Percentiles rank a stretch among this genome's conserved stretches.
Conservation (phyloP, 768 basidiomycete genomes). For the Coprinopsis cinerea region DNA sequence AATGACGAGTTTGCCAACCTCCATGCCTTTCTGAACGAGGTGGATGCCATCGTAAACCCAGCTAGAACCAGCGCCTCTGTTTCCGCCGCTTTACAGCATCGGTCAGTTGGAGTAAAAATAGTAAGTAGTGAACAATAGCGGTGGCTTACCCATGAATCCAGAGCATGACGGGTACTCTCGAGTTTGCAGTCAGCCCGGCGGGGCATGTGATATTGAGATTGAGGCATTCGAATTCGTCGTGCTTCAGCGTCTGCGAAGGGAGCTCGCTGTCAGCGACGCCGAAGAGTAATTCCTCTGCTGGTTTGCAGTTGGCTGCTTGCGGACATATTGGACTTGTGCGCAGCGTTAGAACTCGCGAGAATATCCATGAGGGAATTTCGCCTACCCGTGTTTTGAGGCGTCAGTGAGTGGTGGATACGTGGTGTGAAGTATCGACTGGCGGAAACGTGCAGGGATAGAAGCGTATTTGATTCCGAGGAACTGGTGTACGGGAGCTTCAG, state of each 20-base stretch:
- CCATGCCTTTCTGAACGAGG: slow-evolving; percentile 63
- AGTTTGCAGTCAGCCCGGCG: slow-evolving; percentile 43
- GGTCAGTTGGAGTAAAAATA: no score
- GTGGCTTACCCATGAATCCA: slow-evolving; percentile 85
- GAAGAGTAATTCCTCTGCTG: slow-evolving; percentile 57
- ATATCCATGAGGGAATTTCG: slow-evolving; percentile 4
- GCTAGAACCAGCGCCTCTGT: slow-evolving; percentile 66
- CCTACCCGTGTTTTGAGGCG: slow-evolving; percentile 63
- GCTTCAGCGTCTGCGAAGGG: slow-evolving; percentile 49
- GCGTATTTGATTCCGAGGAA: slow-evolving; percentile 79
- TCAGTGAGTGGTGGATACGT: slow-evolving; percentile 54
- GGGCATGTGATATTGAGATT: slow-evolving; percentile 80
- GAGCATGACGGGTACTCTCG: slow-evolving; percentile 69
- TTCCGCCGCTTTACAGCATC: slow-evolving; percentile 70
- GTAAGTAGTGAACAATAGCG: no score
- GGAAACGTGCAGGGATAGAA: slow-evolving; percentile 65
- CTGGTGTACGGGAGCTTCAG: slow-evolving; percentile 54
- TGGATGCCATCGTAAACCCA: slow-evolving; percentile 76
- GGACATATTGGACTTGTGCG: slow-evolving; percentile 66
- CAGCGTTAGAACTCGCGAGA: not conserved
- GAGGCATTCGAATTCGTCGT: slow-evolving; percentile 75
- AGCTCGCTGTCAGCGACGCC: slow-evolving; percentile 47
- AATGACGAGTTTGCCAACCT: slow-evolving; percentile 58
- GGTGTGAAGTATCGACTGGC: slow-evolving; percentile 59
- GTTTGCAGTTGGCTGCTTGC: slow-evolving; percentile 40